A percentile compares a stretch with the other conserved stretches of the same genome.
phyloP scores from a whole-genome alignment of 1,284 basidiomycete species.

The Apiotrichum mycotoxinovorans region DNA sequence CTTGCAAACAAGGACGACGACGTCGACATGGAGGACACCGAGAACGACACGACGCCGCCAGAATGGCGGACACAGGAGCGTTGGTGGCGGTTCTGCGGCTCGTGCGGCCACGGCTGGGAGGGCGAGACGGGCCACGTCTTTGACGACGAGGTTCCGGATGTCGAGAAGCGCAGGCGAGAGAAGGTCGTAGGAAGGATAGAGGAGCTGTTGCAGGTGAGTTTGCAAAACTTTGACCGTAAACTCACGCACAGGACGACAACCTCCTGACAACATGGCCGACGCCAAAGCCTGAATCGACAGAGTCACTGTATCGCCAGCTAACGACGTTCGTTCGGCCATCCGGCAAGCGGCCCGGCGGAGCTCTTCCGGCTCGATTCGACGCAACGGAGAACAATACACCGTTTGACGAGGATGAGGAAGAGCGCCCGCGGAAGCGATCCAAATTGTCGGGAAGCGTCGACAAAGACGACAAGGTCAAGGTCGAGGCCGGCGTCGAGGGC shows the following conservation, averaged over 20 bases:
- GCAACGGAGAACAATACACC: constrained; percentile 23
- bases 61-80: constrained; percentile 35
- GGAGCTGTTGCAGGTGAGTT: constrained; percentile 71
- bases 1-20: constrained; percentile 56
- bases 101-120: constrained; percentile 68
- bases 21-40: constrained; percentile 58
- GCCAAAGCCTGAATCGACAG: constrained; percentile 61
- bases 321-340: constrained; percentile 44
- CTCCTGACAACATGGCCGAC: constrained; percentile 72
- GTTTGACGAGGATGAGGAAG: constrained; percentile 27
- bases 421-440: constrained; percentile 26
- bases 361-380: constrained; percentile 31
- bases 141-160: constrained; percentile 32
- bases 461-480: constrained; percentile 15
- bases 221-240: neutral
- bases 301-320: constrained; percentile 70
- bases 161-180: constrained; percentile 57
- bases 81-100: constrained; percentile 63
- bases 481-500: constrained; percentile 7
- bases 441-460: constrained; percentile 12
- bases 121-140: constrained; percentile 67
- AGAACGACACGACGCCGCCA: constrained; percentile 35
- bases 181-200: constrained; percentile 78
- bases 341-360: constrained; percentile 36
- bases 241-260: constrained; percentile 61